Conservation (phyloP, 2,329 filamentous ascomycete genomes). For the Phialemoniopsis sp. region DNA sequence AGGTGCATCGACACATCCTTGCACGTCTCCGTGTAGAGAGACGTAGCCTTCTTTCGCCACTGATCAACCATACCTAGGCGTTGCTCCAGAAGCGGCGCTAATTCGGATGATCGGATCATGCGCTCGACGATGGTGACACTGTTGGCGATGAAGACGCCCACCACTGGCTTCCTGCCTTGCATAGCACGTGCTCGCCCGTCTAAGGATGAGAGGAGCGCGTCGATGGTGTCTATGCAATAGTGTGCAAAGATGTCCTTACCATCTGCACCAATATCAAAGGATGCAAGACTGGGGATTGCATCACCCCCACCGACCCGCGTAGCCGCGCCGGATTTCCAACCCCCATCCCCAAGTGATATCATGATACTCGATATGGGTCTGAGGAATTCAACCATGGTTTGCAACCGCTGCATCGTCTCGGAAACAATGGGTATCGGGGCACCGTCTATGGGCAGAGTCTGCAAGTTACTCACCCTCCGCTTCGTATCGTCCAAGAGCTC, state of each 20-base stretch:
- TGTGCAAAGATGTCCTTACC: constrained; percentile 83
- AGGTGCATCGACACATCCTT: constrained; percentile 81
- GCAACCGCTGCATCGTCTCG: constrained; percentile 81
- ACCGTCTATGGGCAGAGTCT: constrained; percentile 72
- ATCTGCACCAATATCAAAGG: constrained; percentile 86
- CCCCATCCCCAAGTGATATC: constrained; percentile 87
- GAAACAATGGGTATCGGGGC: constrained; percentile 72
- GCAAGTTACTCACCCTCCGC: constrained; percentile 60
- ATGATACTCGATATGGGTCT: constrained; percentile 84
- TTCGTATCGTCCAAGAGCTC: constrained; percentile 83
- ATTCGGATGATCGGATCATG: constrained; percentile 76
- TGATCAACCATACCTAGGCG: constrained; percentile 66
- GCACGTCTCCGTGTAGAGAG: constrained; percentile 81
- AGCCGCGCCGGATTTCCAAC: constrained; percentile 64
- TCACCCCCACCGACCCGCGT: constrained; percentile 53
- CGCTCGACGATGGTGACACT: constrained; percentile 80
- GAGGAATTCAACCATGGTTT: constrained; percentile 83
- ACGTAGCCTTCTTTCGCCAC: constrained; percentile 84
- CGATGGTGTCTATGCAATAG: constrained; percentile 86
- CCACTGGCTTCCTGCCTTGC: constrained; percentile 71
- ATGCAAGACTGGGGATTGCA: constrained; percentile 65
- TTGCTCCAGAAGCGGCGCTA: constrained; percentile 65
- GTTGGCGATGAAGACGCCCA: constrained; percentile 90
- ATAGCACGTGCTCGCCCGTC: constrained; percentile 69
- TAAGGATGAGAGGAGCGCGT: constrained; percentile 70